phyloP scores from a whole-genome alignment of 495 filamentous ascomycete species.

The Xanthoparmelia taractica region DNA sequence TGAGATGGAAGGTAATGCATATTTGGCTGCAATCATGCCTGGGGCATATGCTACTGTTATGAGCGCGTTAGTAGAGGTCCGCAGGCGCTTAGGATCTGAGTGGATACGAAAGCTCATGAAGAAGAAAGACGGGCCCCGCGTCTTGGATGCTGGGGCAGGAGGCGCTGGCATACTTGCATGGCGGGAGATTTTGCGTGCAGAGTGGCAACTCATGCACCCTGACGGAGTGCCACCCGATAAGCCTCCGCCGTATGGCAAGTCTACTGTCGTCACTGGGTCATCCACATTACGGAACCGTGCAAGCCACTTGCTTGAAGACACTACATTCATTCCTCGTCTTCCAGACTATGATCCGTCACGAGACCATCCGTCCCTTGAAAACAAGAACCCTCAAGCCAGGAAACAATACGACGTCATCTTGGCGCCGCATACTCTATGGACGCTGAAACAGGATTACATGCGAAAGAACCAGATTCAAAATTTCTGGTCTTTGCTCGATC shows the following conservation, averaged over 20 bases:
- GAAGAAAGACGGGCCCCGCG: conserved; percentile 61
- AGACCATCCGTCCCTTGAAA: conserved; percentile 41
- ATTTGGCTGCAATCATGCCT: conserved; percentile 69
- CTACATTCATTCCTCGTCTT: conserved; percentile 82
- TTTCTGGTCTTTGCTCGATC: conserved; percentile 77
- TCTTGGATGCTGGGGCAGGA: conserved; percentile 79
- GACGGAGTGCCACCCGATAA: conserved; percentile 36
- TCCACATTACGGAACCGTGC: conserved; percentile 65
- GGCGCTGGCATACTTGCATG: conserved; percentile 81
- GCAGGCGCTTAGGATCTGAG: conserved; percentile 70
- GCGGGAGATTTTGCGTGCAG: conserved; percentile 71
- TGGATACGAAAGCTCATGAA: conserved; percentile 67
- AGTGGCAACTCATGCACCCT: conserved; percentile 59
- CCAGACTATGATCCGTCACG: conserved; percentile 76
- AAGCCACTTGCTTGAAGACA: conserved; percentile 72
- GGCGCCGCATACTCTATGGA: conserved; percentile 73
- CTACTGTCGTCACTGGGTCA: conserved; percentile 56
- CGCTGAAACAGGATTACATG: conserved; percentile 59
- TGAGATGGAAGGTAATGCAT: conserved; percentile 83
- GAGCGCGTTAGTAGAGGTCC: conserved; percentile 70
- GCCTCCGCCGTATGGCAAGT: conserved; percentile 46
- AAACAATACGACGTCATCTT: conserved; percentile 88
- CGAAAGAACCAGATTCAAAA: conserved; percentile 74
- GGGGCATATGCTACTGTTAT: conserved; percentile 67
- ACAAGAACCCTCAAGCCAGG: conserved; percentile 41